Base-by-base conservation (phyloP, 163 green algal species). In the Scenedesmus sp. region DNA sequence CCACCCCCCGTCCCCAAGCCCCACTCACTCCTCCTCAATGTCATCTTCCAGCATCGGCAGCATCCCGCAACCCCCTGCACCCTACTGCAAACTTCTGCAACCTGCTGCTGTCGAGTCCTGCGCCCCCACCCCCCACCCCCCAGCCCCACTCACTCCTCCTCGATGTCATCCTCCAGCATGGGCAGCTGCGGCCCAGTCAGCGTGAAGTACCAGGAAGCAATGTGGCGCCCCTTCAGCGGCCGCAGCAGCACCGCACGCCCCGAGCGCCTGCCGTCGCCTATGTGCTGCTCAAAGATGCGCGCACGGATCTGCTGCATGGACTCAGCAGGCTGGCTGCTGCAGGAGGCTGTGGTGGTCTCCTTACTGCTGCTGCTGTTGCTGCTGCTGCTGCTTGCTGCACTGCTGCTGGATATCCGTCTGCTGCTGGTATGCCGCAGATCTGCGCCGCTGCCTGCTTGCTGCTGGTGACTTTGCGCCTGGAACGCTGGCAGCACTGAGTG, bases 131-230 rank as follows among this genome's bases (percentile, higher is more conserved):
- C 34, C 34, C 34, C 34, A 46, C 34, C 34, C 34, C 34, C 34
- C 34, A 46, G 34, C 34, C 34, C 55, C 82, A 82, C 84, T 91
- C 82, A 91, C 90, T 88, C 90, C 56, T 84, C 76, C 70, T 93
- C 90, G 3, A 89, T 20, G 10, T 86, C 84, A 77, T 93, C 76
- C 20, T 88, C 84, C 4, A 93, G 66, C 59, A 93, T 34, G 18
- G 86, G 73, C 90, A 87, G 46, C 46, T 88, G 10, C 13, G 74
- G 90, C 0, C 70, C 70, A 5, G 73, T 87, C 9, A 92, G 26
- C 3, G 77, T 93, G 52, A 91, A 87, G 76, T 93, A 93, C 90
- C 90, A 93, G 60, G 55, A 13, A 4, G 60, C 67, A 8, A 93
- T 62, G 52, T 79, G 20, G 6, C 77, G 60, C 4, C 90, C 90